Evolutionary conservation across 805 yeast genomes (phyloP).

Genomic region (Ogataea saltuana): DNA sequence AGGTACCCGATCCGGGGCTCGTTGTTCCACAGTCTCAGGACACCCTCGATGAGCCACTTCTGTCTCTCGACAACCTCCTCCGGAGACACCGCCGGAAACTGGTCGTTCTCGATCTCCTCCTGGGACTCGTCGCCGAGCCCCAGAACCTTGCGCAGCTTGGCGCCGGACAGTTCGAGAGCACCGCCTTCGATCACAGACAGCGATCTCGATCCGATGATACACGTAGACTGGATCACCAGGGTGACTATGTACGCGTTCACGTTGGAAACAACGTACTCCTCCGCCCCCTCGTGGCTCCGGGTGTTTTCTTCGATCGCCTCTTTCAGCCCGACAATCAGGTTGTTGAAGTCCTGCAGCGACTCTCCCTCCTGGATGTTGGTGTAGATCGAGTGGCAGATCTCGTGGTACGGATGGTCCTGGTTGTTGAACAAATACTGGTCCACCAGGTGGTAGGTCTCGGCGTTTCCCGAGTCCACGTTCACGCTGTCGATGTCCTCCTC

Average conservation of each 20-base stretch:
- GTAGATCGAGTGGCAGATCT: slow-evolving; percentile 35
- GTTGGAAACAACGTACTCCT: slow-evolving; percentile 21
- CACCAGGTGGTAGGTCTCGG: slow-evolving; percentile 34
- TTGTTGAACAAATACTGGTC: slow-evolving; percentile 37
- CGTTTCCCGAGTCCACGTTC: slow-evolving; percentile 27
- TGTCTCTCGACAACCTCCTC: slow-evolving; percentile 36
- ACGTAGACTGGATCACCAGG: slow-evolving; percentile 66
- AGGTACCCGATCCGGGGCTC: slow-evolving; percentile 66
- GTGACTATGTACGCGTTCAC: slow-evolving; percentile 51
- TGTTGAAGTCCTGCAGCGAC: slow-evolving; percentile 31
- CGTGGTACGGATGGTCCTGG: slow-evolving; percentile 36
- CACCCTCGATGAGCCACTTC: slow-evolving; percentile 52
- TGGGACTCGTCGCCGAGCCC: slow-evolving; percentile 27
- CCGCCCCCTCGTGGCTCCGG: slow-evolving; percentile 9
- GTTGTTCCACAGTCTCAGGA: slow-evolving; percentile 63
- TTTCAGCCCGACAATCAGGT: slow-evolving; percentile 27
- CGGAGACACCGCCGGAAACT: slow-evolving; percentile 26
- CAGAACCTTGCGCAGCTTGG: slow-evolving; percentile 29
- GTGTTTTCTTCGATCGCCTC: slow-evolving; percentile 16
- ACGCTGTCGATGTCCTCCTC: slow-evolving; percentile 24
- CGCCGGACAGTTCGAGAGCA: slow-evolving; percentile 34
- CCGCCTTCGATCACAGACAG: slow-evolving; percentile 71
- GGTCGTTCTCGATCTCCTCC: slow-evolving; percentile 22
- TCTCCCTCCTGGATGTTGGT: slow-evolving; percentile 36
- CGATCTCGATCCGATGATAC: slow-evolving; percentile 86